Conservation (phyloP, 129 eudicot species). For the Heracleum sosnowskyi region DNA sequence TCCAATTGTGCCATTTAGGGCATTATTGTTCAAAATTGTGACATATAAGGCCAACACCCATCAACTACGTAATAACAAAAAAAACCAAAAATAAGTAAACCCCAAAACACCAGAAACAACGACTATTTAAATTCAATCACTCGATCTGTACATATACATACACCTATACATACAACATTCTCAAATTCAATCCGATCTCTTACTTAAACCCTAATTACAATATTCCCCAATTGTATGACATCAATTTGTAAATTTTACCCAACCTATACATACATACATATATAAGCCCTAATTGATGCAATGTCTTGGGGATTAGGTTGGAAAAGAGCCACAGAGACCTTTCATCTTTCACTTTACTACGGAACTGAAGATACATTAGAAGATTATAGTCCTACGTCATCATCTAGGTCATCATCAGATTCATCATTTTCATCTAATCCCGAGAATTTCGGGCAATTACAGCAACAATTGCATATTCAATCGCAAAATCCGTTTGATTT, state of each 20-base stretch:
- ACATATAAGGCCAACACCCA: too few species aligned
- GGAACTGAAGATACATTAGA: constrained; percentile 52
- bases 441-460: not conserved
- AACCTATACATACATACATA: not conserved
- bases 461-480: not conserved
- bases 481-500: constrained; percentile 22
- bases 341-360: constrained; percentile 63
- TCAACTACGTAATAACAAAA: not conserved
- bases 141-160: not conserved
- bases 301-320: constrained; percentile 99
- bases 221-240: not conserved
- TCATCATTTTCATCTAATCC: constrained; percentile 28
- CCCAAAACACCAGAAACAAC: not conserved
- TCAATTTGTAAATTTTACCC: too few species aligned
- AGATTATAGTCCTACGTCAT: constrained; percentile 38
- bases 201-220: not conserved
- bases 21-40: too few species aligned
- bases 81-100: not conserved
- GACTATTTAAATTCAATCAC: not conserved
- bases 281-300: constrained; percentile 26
- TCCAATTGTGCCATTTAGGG: too few species aligned
- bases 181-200: not conserved
- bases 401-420: constrained; percentile 39
- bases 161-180: not conserved
- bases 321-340: constrained; percentile 81